Conservation (phyloP, 2,329 filamentous ascomycete species). For the Daldinia sp. region DNA sequence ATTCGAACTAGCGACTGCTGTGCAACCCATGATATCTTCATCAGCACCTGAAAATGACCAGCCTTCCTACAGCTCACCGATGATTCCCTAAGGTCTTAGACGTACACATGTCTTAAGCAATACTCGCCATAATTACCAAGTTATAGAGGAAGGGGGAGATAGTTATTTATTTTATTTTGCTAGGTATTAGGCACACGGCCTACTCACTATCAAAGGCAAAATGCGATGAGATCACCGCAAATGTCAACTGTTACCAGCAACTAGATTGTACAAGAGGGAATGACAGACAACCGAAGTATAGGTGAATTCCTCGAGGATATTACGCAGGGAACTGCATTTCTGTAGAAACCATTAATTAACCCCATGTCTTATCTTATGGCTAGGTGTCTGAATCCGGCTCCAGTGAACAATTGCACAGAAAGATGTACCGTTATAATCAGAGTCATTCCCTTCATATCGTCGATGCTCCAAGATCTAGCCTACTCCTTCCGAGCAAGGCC, state of each 20-base stretch:
- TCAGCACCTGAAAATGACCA: not conserved
- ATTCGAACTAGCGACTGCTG: not conserved
- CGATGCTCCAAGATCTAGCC: not conserved
- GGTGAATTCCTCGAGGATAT: not conserved
- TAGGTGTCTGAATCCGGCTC: not conserved
- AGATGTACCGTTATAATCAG: not conserved
- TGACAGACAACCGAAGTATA: not conserved
- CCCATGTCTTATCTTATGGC: not conserved
- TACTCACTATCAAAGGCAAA: not conserved
- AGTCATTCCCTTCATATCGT: not conserved
- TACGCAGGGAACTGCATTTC: not conserved
- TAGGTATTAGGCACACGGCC: not conserved
- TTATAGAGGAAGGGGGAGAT: not conserved
- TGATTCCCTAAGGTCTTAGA: not conserved
- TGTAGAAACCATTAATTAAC: not conserved
- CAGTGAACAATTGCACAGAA: not conserved
- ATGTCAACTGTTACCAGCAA: not conserved
- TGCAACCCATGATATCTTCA: not conserved
- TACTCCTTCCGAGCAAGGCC: slow-evolving; percentile 18
- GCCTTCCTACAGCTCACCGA: not conserved
- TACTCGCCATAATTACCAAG: not conserved
- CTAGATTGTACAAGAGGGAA: not conserved
- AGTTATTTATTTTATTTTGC: not conserved
- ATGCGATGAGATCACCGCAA: not conserved
- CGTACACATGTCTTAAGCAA: no score